Evolutionary conservation across 345 rosid species (phyloP), one percentile per base, ranked within the genome.

Genomic region (Aegle marmelos): DNA sequence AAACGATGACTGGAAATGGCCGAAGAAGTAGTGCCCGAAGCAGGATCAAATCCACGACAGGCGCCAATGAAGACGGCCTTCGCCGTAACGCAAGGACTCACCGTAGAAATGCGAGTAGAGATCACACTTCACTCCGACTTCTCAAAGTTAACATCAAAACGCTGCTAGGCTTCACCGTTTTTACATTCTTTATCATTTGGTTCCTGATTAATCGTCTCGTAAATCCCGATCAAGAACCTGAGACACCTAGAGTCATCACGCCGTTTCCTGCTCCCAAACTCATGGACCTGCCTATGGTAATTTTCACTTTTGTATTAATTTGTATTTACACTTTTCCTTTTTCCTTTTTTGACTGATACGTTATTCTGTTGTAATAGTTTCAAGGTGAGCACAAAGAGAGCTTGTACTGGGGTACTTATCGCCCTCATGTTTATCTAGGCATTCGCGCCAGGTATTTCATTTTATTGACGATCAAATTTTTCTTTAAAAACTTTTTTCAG

Each of bases 371-470:
- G 31, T 79, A 72, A 60, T 82, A 95, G 98, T 95, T 93, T 87
- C 92, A 90, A 87, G 97, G 97, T 28, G 94, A 88, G 69, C 99
- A 93, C 36, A 89, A 80, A 75, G 91, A 93, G 84, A 87, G 92
- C 87, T 89, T 93, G 79, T 90, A 95, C 64, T 90, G 99, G 99
- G 99, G 94, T 81, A 92, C 97, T 2, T 95, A 92, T 77, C 90
- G 97, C 27, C 94, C 98, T 85, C 90, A 92, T 50, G 90, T 90
- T 81, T 92, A 95, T 83, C 84, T 95, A 48, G 98, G 98, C 56
- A 85, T 95, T 79, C 95, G 97, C 7, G 93, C 96, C 9, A 95
- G 97, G 97, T 93, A 68, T 24, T 60, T 36, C 19, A 31, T 76
- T 34, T 4, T 9, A 24, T 73, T 65, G 25, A 50, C 13, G 7